Evolutionary conservation across 2,329 filamentous ascomycete genomes (phyloP), one percentile per base, ranked within the genome.

Genomic region (Pseudogymnoascus verrucosus): DNA sequence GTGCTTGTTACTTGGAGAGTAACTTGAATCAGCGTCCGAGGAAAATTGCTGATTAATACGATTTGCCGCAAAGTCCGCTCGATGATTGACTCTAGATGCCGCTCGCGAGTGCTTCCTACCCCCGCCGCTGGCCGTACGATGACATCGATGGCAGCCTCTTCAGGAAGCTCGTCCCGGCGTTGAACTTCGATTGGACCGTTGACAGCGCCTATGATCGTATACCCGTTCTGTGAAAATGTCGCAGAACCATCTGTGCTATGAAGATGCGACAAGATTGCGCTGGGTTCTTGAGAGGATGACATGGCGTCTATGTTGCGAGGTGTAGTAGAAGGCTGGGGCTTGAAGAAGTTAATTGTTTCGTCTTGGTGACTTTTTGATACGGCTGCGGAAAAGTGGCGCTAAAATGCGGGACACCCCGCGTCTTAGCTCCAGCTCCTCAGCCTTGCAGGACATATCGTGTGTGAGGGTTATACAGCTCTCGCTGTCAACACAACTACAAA

Each of bases 171-270:
- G 73, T 99, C 93, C 71, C 91, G 86, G 71, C 93, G 85, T 69
- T 87, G 86, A 14, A 93, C 91, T 78, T 99, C 95, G 69, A 98
- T 85, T 14, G 95, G 95, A 0, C 93, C 95, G 76, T 96, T 98
- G 68, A 96, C 91, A 12, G 91, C 88, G 63, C 89, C 90, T 62
- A 96, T 84, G 67, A 98, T 84, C 51, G 87, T 88, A 76, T 92
- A 96, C 60, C 91, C 90, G 64, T 85, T 81, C 70, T 87, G 82
- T 1, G 89, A 85, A 74, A 91, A 92, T 8, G 85, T 88, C 10
- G 89, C 89, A 59, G 91, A 96, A 66, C 91, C 91, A 74, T 96
- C 90, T 26, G 90, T 84, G 66, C 87, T 88, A 65, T 85, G 81
- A 2, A 96, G 81, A 67, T 82, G 80, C 31, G 83, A 83, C 10